Conservation (phyloP, 202 grass and related monocot species). For the Schoenoplectus triqueter region DNA sequence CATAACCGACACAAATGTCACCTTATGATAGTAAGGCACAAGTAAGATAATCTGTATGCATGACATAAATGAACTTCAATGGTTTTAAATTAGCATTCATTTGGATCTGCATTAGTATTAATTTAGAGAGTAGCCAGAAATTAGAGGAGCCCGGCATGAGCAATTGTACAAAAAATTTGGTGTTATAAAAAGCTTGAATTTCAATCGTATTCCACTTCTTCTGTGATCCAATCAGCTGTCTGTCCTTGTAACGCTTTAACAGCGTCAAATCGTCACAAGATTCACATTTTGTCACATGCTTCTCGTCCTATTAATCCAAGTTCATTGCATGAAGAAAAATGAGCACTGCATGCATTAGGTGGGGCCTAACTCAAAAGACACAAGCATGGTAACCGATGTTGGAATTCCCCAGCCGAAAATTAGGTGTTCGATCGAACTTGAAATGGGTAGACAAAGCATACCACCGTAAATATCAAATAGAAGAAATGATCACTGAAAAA, state of each 20-base stretch:
- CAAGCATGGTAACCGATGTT: too few species aligned
- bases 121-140: not conserved
- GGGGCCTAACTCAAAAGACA: too few species aligned
- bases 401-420: too few species aligned
- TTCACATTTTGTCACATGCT: not conserved
- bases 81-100: not conserved
- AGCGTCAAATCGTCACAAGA: slow-evolving; percentile 25
- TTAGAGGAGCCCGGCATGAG: not conserved
- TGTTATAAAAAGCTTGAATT: too few species aligned
- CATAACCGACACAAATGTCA: too few species aligned
- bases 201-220: too few species aligned
- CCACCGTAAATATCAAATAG: too few species aligned
- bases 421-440: too few species aligned
- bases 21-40: too few species aligned
- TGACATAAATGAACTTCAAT: not conserved
- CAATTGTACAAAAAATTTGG: too few species aligned
- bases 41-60: not conserved
- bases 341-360: not conserved
- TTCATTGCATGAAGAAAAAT: not conserved
- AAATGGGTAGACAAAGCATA: too few species aligned
- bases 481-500: too few species aligned
- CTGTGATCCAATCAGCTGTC: not conserved
- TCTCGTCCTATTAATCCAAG: not conserved
- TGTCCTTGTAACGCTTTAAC: slow-evolving; percentile 10
- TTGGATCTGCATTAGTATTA: not conserved